Base-by-base conservation (phyloP, 495 filamentous ascomycete genomes). In the Penicillium daleae region DNA sequence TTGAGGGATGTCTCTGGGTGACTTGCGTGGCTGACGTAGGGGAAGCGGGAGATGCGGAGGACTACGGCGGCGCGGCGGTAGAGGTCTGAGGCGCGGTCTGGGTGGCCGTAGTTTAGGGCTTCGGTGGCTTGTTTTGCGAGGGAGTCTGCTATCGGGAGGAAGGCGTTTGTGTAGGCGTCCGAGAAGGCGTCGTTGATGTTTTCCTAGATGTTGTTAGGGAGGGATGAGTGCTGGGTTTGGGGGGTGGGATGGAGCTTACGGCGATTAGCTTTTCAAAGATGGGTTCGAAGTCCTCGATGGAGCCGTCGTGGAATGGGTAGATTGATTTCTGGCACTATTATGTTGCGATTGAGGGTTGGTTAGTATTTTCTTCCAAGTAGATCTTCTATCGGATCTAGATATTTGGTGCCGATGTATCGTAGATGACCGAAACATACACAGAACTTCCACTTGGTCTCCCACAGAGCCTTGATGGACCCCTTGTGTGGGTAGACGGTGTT, bases 381-480 rank as follows among this genome's bases (percentile, higher is more conserved):
- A 19, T 42, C n/a, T 19, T 19, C 6, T 22, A 15, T n/a, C 37
- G 42, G 21, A 13, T 24, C 7, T 46, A 46, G 21, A 22, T 24
- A 9, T 22, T 19, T 4, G 10, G 10, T 13, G 8, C 7, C 13
- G 42, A 2, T 24, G 19, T 15, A 22, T 22, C 2, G 12, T 44
- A 21, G n/a, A 21, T 22, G 19, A 49, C 13, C 3, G 31, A n/a
- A 29, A 69, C 82, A 33, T 77, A 90, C 89, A 4, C 85, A 87
- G 60, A 86, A 81, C 74, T 87, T 87, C 90, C 90, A 94, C 73
- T 91, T 92, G 4, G 87, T 87, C 75, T 92, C 89, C 91, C 91
- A 94, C 44, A 94, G 76, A 35, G 86, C 84, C 72, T 86, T 79
- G 69, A 91, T 88, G 22, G 85, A 87, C n/a, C 87, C 82, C 66